Conservation (phyloP, 148 eudicot genomes). For the Oxyria digyna region DNA sequence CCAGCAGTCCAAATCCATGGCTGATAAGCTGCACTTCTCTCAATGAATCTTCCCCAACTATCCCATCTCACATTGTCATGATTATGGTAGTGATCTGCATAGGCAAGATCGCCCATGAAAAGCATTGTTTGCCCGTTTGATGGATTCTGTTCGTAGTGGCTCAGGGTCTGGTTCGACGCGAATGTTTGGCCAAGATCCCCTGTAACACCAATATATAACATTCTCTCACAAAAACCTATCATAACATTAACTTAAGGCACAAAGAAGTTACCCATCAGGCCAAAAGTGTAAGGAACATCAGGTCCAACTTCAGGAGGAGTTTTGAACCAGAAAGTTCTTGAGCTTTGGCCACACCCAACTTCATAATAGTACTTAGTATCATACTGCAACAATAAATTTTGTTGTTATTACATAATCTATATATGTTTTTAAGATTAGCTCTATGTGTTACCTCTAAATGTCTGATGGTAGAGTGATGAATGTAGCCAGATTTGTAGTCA, state of each 20-base stretch:
- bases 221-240: too few relatives aligned
- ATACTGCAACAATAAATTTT: constrained; percentile 11
- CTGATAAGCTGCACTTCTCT: constrained; percentile 9
- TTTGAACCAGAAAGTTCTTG: constrained; percentile 29
- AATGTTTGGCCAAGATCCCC: constrained; percentile 10
- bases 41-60: constrained; percentile 7
- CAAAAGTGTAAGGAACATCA: constrained; percentile 29
- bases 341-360: constrained; percentile 15
- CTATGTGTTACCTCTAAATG: constrained; percentile 14
- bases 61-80: constrained; percentile 11
- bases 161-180: constrained; percentile 1
- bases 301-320: constrained; percentile 30
- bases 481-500: constrained; percentile 27
- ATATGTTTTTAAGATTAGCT: too few relatives aligned
- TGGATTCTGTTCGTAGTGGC: constrained; percentile 4
- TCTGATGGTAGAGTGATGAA: constrained; percentile 20
- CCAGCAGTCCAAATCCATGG: constrained; percentile 15
- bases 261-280: constrained; percentile 21
- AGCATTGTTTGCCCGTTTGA: neutral
- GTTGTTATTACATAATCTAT: too few relatives aligned
- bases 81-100: neutral
- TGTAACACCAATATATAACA: neutral
- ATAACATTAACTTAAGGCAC: neutral
- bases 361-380: constrained; percentile 25
- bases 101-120: constrained; percentile 7